Evolutionary conservation across 257 asterid genomes (phyloP).

Genomic region (Leptodermis oblonga): DNA sequence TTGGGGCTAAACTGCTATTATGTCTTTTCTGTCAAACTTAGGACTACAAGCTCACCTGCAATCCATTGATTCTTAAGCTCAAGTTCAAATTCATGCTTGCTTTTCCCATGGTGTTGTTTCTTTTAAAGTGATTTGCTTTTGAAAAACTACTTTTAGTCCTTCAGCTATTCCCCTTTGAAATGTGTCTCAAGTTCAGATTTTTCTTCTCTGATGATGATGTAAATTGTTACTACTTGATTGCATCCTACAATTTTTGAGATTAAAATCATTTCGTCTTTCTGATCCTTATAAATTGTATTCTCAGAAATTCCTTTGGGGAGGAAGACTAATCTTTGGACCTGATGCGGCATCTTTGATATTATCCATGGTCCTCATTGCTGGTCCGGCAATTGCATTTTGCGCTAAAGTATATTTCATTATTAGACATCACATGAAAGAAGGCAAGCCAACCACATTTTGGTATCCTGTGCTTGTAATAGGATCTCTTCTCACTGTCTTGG

Average conservation of each 20-base stretch:
- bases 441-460: constrained; percentile 49
- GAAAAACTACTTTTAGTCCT: no score
- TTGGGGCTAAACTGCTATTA: neutral
- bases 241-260: no score
- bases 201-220: neutral
- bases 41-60: neutral
- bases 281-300: neutral
- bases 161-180: no score
- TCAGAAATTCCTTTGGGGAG: constrained; percentile 85
- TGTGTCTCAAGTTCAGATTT: neutral
- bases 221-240: neutral
- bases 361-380: constrained; percentile 47
- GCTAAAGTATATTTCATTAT: constrained; percentile 38
- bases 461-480: constrained; percentile 55
- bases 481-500: constrained; percentile 58
- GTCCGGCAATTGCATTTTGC: constrained; percentile 70
- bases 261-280: neutral
- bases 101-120: neutral
- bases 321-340: constrained; percentile 91
- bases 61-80: no score
- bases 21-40: neutral
- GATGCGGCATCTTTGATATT: constrained; percentile 69
- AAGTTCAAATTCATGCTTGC: neutral
- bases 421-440: constrained; percentile 27
- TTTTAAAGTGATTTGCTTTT: no score